Base-by-base conservation (phyloP, 192 early-diverging fungal genomes). In the Gryganskiella cystojenkinii region DNA sequence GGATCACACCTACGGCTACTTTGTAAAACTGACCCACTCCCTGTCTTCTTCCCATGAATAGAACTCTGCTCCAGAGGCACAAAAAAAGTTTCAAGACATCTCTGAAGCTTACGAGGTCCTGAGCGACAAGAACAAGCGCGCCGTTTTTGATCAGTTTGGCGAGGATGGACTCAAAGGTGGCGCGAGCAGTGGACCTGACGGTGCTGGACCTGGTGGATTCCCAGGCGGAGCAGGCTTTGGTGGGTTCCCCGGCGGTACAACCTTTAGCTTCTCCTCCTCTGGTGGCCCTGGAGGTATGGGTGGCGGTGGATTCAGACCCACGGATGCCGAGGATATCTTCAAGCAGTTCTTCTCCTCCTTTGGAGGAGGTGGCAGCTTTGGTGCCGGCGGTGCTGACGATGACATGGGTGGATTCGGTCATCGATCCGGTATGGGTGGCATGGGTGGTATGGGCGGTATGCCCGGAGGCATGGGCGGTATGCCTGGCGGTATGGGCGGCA, bases 71-170 rank as follows among this genome's bases (percentile, higher is more conserved):
- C 35, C 19, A 40, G 55, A 70, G 20, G 92, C 94, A 17, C 90
- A 95, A 59, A 82, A 86, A 61, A 94, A 92, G 66, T 99, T 99
- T 81, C 96, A 99, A 81, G 96, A 99, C 34, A 93, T 99, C 50
- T 94, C 94, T 46, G 95, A 98, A 82, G 97, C 98, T 11, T 99
- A 94, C 74, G 98, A 99, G 78, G 91, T 94, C 7, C 86, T 99
- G 4, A 95, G 92, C 45, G 97, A 99, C 83, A 86, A 90, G 65
- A 84, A 98, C 49, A 98, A 98, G 86, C 86, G 95, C 28, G 86
- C 93, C 37, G 88, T 96, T 42, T 99, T 94, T 87, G 98, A 99
- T 71, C 90, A 92, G 63, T 99, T 88, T 78, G 96, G 96, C 34
- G 96, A 98, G 83, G 96, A 97, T 62, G 95, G 96, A 17, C 92